These are phyloP conservation scores for Ascocoryne sarcoides DNA, from an alignment of 2,329 filamentous ascomycete species.

Conservation along the genomic window DNA sequence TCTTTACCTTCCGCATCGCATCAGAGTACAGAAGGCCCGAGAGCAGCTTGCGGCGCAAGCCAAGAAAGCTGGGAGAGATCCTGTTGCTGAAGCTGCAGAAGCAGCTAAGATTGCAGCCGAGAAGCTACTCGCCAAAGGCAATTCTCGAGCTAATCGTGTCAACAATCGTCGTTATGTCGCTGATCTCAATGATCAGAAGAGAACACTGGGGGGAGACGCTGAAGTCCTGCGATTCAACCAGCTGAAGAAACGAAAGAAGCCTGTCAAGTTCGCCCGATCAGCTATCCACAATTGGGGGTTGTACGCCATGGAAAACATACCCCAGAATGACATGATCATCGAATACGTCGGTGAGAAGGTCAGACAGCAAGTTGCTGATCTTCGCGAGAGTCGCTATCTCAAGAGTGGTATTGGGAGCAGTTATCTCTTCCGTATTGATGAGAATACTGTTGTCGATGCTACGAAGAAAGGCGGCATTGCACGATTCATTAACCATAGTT, in stretches of 20 bases:
- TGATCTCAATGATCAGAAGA: constrained; percentile 92
- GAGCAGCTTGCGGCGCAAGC: constrained; percentile 70
- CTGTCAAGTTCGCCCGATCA: constrained; percentile 92
- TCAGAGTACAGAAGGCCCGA: constrained; percentile 85
- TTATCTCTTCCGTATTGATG: constrained; percentile 96
- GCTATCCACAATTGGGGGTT: constrained; percentile 99
- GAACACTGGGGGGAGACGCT: constrained; percentile 71
- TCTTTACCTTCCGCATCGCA: constrained; percentile 94
- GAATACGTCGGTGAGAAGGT: constrained; percentile 98
- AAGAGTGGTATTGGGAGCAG: constrained; percentile 96
- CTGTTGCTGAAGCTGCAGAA: constrained; percentile 57
- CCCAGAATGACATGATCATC: constrained; percentile 98
- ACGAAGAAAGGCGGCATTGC: constrained; percentile 98
- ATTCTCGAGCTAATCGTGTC: constrained; percentile 86
- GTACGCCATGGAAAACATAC: constrained; percentile 95
- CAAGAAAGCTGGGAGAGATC: constrained; percentile 58
- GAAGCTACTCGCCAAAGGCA: constrained; percentile 76
- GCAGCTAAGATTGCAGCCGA: constrained; percentile 66
- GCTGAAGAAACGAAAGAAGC: constrained; percentile 98
- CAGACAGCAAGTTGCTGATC: constrained; percentile 92
- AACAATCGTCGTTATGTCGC: constrained; percentile 93
- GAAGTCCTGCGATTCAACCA: constrained; percentile 97
- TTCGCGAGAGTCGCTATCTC: constrained; percentile 84
- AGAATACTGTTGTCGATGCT: constrained; percentile 94
- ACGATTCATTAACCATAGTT: constrained; percentile 97